Evolutionary conservation across 2,329 filamentous ascomycete species (phyloP).

Genomic region (Sclerotinia sclerotiorum): DNA sequence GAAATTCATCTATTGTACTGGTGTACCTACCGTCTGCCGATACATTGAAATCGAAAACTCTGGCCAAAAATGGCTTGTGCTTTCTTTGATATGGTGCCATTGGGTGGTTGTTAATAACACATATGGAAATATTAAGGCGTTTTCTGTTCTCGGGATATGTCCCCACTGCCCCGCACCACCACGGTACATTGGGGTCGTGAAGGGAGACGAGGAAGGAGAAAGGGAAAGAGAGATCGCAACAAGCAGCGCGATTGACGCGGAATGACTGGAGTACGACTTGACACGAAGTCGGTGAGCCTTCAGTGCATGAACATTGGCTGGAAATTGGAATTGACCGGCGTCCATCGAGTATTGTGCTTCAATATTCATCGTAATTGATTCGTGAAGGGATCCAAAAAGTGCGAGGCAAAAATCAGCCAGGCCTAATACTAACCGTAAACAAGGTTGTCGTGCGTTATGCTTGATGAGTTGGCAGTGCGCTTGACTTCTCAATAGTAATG

Average conservation of each 20-base stretch:
- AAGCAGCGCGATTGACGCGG: conserved; percentile 34
- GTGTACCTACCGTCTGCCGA: conserved; percentile 25
- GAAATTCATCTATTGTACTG: conserved; percentile 9
- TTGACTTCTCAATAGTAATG: conserved; percentile 45
- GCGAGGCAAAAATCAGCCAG: conserved; percentile 36
- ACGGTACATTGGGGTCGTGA: conserved; percentile 25
- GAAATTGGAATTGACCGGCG: conserved; percentile 32
- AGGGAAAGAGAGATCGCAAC: conserved; percentile 24
- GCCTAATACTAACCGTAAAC: conserved; percentile 38
- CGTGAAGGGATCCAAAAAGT: conserved; percentile 31
- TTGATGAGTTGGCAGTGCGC: conserved; percentile 48
- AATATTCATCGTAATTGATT: conserved; percentile 25
- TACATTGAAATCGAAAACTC: conserved; percentile 26
- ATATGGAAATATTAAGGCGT: conserved; percentile 16
- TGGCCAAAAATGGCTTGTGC: conserved; percentile 14
- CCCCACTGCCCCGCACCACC: conserved; percentile 39
- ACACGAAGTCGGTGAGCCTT: conserved; percentile 43
- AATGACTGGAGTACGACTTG: conserved; percentile 42
- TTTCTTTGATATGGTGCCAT: conserved; percentile 26
- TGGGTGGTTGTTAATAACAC: conserved; percentile 31
- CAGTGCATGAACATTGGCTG: conserved; percentile 42
- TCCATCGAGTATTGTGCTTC: conserved; percentile 31
- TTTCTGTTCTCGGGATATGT: conserved; percentile 20
- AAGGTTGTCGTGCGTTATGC: conserved; percentile 46
- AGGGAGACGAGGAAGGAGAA: conserved; percentile 1